Base-by-base conservation (phyloP, 2,329 filamentous ascomycete species). In the Aulographum hederae region DNA sequence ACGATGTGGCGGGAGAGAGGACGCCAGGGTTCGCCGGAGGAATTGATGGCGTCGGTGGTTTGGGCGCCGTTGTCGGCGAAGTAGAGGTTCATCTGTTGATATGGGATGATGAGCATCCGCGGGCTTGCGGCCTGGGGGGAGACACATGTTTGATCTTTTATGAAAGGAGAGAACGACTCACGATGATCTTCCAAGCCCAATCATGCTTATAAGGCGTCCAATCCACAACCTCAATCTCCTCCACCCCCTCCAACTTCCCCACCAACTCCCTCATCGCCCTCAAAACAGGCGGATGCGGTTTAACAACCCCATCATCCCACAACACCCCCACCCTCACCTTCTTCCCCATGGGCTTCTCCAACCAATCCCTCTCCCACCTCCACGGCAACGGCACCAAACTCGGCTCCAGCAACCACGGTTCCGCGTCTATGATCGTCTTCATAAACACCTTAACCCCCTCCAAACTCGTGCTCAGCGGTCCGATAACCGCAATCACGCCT, bases 241-340 rank as follows among this genome's bases (percentile, higher is more conserved):
- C 32, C n/a, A 49, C 54, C 0, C 44, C 47, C 25, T 51, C 42
- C 11, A 74, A 51, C 30, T 47, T 56, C 2, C 52, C 47, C 0
- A 56, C 57, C 0, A 66, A 51, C 4, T 55, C 46, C 3, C 52
- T 46, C 6, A 79, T 46, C 1, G 69, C 73, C 4, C 72, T 59
- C 0, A 58, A 51, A 3, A 79, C 60, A 0, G 75, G 75, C 3
- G 76, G 73, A 32, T 78, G 76, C 0, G 76, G 75, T 4, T 51
- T 58, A 4, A 77, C 73, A 31, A 72, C 58, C 6, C 64, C 67
- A 44, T 80, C 76, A 46, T 73, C 56, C 63, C 65, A 71, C 49
- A 78, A 57, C 19, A 79, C 63, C 4, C 57, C 74, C 32, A 80
- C 54, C 27, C 56, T 65, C 16, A 78, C 47, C 33, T 23, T 26